Base-by-base conservation (phyloP, 177 flowering plant species). In the Tripterygium wilfordii region DNA sequence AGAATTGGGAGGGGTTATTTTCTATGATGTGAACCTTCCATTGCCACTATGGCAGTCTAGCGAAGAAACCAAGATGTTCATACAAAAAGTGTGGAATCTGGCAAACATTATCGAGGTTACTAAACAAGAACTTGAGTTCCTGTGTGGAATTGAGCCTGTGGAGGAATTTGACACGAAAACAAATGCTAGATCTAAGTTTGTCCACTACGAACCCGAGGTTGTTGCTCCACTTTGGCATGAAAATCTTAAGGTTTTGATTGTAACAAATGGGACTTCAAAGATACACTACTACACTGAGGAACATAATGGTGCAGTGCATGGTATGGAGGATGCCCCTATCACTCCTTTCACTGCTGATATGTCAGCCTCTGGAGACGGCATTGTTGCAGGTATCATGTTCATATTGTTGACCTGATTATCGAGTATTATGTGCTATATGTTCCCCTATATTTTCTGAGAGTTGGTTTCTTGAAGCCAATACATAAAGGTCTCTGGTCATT, bases 221-320 rank as follows among this genome's bases (percentile, higher is more conserved):
- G 30, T 88, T 41, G 66, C 56, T 35, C 83, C 78, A 24, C 71
- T 86, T 45, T 88, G 95, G 95, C 96, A 84, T 66, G 80, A 85
- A 38, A 77, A 77, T 70, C 82, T 88, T 37, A 77, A 92, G 73
- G 80, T 88, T 49, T 45, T 85, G 72, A 85, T 92, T 74, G 94
- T 92, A 62, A 88, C 96, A 42, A 92, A 88, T 65, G 98, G 96
- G 46, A 86, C 94, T 53, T 83, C 98, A 20, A 88, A 80, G 66
- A 64, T 92, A 40, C 98, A 91, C 62, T 88, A 77, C 70, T 88
- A 87, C 59, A 90, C 95, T 0, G 54, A 70, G 52, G 76, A 79
- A 41, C 51, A 67, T 20, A 47, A 82, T 57, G 85, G 94, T 36
- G 44, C 72, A 14, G 69, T 80, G 35, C 57, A 25, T 60, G 95